phyloP scores from a whole-genome alignment of 441 rosid genomes.

The Gossypium schwendimanii region DNA sequence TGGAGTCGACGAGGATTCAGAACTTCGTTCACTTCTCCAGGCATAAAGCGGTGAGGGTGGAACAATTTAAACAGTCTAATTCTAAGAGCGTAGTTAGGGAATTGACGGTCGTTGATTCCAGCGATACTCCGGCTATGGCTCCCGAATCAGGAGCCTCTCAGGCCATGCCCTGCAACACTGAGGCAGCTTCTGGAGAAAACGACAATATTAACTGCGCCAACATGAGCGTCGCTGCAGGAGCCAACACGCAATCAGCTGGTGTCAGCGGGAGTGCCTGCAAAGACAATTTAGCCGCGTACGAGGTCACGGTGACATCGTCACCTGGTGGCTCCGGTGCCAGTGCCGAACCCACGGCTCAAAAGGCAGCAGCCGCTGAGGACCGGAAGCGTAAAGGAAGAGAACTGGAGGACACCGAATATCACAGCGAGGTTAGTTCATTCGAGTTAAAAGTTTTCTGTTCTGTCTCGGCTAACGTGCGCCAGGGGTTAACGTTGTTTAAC shows the following conservation, averaged over 20 bases:
- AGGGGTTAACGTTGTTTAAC: constrained; percentile 12
- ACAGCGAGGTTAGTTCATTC: constrained; percentile 50
- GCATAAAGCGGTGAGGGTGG: constrained; percentile 25
- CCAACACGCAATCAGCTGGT: constrained; percentile 17
- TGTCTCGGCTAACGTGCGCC: constrained; percentile 22
- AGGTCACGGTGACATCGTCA: constrained; percentile 43
- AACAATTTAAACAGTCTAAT: constrained; percentile 37
- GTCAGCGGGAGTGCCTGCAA: constrained; percentile 9
- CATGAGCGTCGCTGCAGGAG: constrained; percentile 23
- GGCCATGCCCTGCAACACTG: constrained; percentile 20
- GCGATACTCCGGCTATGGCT: constrained; percentile 34
- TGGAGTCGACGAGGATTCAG: constrained; percentile 28
- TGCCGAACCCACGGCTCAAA: constrained; percentile 31
- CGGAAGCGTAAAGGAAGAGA: constrained; percentile 70
- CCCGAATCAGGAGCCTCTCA: constrained; percentile 30
- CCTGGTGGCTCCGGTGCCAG: constrained; percentile 42
- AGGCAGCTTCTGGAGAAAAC: constrained; percentile 23
- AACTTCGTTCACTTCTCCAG: constrained; percentile 59
- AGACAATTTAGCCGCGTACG: constrained; percentile 27
- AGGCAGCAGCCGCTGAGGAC: constrained; percentile 35
- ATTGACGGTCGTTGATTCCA: constrained; percentile 60
- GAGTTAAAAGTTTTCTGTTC: background rate
- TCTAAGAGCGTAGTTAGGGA: constrained; percentile 39
- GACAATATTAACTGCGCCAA: constrained; percentile 23
- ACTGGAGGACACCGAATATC: constrained; percentile 42